Conservation (phyloP, 2,329 filamentous ascomycete genomes). For the Apiospora sp. region DNA sequence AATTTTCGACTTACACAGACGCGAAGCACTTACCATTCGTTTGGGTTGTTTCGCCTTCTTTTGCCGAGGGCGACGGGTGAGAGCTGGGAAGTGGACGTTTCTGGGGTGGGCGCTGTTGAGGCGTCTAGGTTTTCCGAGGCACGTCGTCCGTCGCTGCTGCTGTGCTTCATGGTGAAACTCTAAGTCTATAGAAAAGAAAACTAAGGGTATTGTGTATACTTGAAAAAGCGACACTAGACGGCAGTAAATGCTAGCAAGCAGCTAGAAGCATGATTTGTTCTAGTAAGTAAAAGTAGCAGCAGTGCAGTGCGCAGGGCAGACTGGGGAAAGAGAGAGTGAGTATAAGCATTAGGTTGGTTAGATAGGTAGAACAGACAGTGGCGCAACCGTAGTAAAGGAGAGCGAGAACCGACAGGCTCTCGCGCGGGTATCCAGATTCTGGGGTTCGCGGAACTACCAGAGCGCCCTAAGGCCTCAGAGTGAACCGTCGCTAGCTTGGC, state of each 20-base stretch:
- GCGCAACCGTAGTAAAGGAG: slow-evolving; percentile 3
- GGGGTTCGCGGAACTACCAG: slow-evolving; percentile 21
- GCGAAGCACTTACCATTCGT: slow-evolving; percentile 23
- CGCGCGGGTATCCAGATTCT: slow-evolving; percentile 23
- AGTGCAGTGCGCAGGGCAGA: not conserved
- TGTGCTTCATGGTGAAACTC: slow-evolving; percentile 1
- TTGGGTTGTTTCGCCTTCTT: slow-evolving; percentile 23
- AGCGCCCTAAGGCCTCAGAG: slow-evolving; percentile 2
- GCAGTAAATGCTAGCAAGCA: not conserved
- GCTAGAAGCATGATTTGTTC: slow-evolving; percentile 1
- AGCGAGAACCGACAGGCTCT: slow-evolving; percentile 26
- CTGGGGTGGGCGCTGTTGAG: not conserved
- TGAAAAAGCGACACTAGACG: slow-evolving; percentile 2
- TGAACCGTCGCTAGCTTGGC: not conserved
- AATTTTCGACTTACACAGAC: not conserved
- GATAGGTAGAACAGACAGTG: not conserved
- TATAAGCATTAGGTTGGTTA: not conserved
- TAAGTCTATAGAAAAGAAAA: not conserved
- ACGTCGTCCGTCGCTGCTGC: not conserved
- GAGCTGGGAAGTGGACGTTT: slow-evolving; percentile 4
- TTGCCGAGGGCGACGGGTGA: slow-evolving; percentile 12
- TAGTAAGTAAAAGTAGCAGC: not conserved
- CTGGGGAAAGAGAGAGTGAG: not conserved
- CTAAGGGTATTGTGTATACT: not conserved
- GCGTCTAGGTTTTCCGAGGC: slow-evolving; percentile 9